These are phyloP conservation scores for Meredithiella fracta DNA, from an alignment of 2,329 filamentous ascomycete genomes.

Conservation along the genomic window DNA sequence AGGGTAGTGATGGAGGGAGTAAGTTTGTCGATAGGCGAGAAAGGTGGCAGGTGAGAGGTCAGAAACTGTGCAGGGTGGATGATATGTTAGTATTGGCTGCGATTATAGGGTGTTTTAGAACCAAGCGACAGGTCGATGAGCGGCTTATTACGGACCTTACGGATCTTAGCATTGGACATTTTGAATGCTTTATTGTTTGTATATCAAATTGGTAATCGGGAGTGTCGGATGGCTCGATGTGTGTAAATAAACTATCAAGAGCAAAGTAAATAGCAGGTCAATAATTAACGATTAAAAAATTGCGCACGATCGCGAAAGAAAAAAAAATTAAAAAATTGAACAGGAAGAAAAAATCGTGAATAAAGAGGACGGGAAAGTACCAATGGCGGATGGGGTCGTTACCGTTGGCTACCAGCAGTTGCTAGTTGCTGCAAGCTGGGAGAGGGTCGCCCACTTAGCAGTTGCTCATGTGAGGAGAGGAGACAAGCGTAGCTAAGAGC, in stretches of 20 bases:
- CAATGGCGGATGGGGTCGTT: not conserved
- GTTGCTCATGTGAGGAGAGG: too few relatives aligned
- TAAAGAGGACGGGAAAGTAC: not conserved
- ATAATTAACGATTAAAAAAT: not conserved
- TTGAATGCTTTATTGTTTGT: not conserved
- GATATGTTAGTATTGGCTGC: not conserved
- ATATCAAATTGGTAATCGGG: not conserved
- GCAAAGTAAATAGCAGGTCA: not conserved
- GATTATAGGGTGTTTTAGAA: not conserved
- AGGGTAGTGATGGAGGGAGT: not conserved
- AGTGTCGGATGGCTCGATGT: too few relatives aligned
- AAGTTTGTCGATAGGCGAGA: too few relatives aligned
- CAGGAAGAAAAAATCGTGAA: not conserved
- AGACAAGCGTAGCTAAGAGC: too few relatives aligned
- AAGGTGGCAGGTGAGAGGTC: not conserved
- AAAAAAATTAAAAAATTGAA: not conserved
- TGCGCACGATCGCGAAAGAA: not conserved
- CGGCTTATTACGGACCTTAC: constrained; percentile 12
- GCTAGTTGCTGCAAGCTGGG: not conserved
- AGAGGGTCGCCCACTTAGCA: too few relatives aligned
- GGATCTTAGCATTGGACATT: constrained; percentile 12
- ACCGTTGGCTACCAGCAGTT: not conserved
- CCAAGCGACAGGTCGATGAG: not conserved
- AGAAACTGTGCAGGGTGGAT: not conserved
- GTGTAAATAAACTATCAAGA: too few relatives aligned